A percentile compares a stretch with the other conserved stretches of the same genome.
These are phyloP conservation scores for Oxyria digyna DNA, from an alignment of 148 eudicot species.

Conservation along the genomic window DNA sequence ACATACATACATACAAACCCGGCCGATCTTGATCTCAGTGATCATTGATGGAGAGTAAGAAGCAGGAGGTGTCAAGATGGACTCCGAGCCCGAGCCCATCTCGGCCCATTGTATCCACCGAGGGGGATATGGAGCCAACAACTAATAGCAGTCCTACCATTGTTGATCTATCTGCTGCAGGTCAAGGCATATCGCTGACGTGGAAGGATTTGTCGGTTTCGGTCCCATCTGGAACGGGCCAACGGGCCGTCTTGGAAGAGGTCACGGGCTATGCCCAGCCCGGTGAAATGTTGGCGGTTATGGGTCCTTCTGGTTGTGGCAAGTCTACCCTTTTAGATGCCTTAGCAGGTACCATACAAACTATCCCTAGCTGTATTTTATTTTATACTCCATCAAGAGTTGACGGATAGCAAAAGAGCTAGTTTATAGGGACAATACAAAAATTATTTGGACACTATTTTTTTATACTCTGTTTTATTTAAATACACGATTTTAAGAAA, in stretches of 20 bases:
- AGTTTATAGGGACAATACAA: too few relatives aligned
- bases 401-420: too few relatives aligned
- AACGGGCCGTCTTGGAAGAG: constrained; percentile 21
- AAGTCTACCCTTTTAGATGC: constrained; percentile 49
- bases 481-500: too few relatives aligned
- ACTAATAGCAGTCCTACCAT: too few relatives aligned
- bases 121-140: too few relatives aligned
- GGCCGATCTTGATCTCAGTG: too few relatives aligned
- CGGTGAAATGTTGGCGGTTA: constrained; percentile 36
- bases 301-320: constrained; percentile 60
- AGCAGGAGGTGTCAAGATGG: constrained; percentile 33
- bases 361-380: too few relatives aligned
- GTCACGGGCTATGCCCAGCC: constrained; percentile 31
- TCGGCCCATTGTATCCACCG: constrained; percentile 4
- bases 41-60: not conserved
- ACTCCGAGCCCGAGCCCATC: constrained; percentile 33
- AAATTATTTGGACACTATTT: too few relatives aligned
- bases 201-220: constrained; percentile 39
- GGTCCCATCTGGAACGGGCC: constrained; percentile 14
- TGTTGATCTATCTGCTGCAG: not conserved
- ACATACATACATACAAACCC: too few relatives aligned
- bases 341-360: constrained; percentile 23
- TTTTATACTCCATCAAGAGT: too few relatives aligned
- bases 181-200: constrained; percentile 24
- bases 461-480: too few relatives aligned